phyloP scores from a whole-genome alignment of 1,284 basidiomycete species.

The Trichosporon sp. region DNA sequence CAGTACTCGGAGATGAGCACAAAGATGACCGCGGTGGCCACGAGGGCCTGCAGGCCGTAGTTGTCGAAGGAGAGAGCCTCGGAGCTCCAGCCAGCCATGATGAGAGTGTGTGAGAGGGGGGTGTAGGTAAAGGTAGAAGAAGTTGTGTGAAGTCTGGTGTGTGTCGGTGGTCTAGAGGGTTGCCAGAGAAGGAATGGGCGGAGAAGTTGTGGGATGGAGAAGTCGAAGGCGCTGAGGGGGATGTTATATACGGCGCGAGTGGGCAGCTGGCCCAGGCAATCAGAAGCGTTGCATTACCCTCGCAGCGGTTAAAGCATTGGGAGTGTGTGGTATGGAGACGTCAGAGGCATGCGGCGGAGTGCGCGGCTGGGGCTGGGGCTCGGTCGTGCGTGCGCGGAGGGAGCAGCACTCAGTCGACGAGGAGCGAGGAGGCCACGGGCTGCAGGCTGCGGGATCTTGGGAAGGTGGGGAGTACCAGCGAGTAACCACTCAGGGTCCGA shows the following conservation, averaged over 20 bases:
- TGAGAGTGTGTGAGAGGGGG: background rate
- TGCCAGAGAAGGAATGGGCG: background rate
- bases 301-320: background rate
- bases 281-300: background rate
- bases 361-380: no score
- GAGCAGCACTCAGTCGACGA: no score
- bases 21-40: conserved; percentile 11
- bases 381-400: background rate
- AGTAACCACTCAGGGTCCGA: background rate
- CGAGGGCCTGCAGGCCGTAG: background rate
- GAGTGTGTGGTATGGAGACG: background rate
- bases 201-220: background rate
- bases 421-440: background rate
- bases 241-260: background rate
- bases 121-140: background rate
- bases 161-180: no score
- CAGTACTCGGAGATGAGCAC: conserved; percentile 15
- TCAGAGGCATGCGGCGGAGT: background rate
- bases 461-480: background rate
- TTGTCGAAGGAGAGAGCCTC: background rate
- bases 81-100: conserved; percentile 1
- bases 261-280: background rate
- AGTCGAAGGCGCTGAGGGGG: background rate
- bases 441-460: background rate
- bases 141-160: background rate